Evolutionary conservation across 2,329 filamentous ascomycete genomes (phyloP).

Genomic region (Cordyceps cateniannulata): DNA sequence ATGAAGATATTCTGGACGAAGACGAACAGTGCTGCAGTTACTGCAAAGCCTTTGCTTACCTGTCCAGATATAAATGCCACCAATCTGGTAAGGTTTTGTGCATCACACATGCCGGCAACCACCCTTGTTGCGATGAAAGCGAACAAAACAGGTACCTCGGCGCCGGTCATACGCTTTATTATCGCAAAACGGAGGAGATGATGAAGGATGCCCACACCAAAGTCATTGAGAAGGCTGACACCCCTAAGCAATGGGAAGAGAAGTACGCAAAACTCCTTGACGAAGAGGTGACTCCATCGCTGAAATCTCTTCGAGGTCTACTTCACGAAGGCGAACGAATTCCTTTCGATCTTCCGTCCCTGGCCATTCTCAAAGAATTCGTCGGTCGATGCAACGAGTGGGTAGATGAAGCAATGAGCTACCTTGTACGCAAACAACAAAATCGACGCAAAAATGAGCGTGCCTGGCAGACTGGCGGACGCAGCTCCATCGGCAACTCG

Average conservation of each 20-base stretch:
- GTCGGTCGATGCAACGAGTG: constrained; percentile 96
- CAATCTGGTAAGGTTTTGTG: constrained; percentile 78
- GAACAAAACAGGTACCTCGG: constrained; percentile 63
- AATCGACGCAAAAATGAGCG: constrained; percentile 94
- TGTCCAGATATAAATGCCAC: constrained; percentile 83
- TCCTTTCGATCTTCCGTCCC: constrained; percentile 77
- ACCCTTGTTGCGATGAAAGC: constrained; percentile 69
- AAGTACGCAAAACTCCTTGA: constrained; percentile 82
- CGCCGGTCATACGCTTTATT: constrained; percentile 66
- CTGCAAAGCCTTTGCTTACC: constrained; percentile 87
- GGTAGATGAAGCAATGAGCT: constrained; percentile 94
- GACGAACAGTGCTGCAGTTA: constrained; percentile 89
- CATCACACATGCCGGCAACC: constrained; percentile 70
- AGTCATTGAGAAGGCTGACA: constrained; percentile 76
- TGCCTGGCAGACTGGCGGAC: constrained; percentile 66
- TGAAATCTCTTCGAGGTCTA: constrained; percentile 78
- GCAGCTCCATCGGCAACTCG: constrained; percentile 56
- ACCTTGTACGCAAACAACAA: constrained; percentile 95
- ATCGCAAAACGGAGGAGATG: constrained; percentile 67
- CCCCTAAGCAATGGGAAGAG: constrained; percentile 83
- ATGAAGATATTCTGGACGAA: constrained; percentile 77
- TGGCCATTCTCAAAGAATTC: constrained; percentile 77
- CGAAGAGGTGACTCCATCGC: constrained; percentile 74
- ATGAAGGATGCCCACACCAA: constrained; percentile 64
- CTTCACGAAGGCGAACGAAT: constrained; percentile 94